These are phyloP conservation scores for Dactylellina parvicollis DNA, from an alignment of 2,329 filamentous ascomycete species.

Conservation along the genomic window DNA sequence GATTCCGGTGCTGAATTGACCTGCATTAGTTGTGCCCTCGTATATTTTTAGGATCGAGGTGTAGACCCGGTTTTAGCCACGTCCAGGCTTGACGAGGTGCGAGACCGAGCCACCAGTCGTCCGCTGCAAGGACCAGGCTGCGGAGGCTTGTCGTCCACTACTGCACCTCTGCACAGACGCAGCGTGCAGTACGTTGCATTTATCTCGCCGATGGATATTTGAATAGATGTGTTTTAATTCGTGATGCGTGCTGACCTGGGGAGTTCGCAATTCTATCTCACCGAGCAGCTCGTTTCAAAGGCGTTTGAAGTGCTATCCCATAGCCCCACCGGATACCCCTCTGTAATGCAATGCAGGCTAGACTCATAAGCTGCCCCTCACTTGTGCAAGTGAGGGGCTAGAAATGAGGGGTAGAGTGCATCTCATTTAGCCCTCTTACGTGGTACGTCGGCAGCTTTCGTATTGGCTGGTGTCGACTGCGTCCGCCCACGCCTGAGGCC, in stretches of 20 bases:
- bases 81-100: neutral
- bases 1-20: constrained; percentile 30
- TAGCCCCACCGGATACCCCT: neutral
- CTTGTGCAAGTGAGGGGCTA: neutral
- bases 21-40: constrained; percentile 5
- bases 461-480: too few species aligned
- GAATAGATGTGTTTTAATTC: too few species aligned
- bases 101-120: neutral
- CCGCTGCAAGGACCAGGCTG: constrained; percentile 8
- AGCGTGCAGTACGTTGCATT: constrained; percentile 6
- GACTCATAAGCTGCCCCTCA: constrained; percentile 46
- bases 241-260: too few species aligned
- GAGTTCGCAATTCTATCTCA: constrained; percentile 23
- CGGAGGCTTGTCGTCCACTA: neutral
- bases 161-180: constrained; percentile 10
- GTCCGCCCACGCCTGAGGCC: too few species aligned
- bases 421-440: neutral
- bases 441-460: neutral
- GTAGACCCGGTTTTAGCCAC: constrained; percentile 16
- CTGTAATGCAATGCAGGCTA: constrained; percentile 34
- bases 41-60: constrained; percentile 18
- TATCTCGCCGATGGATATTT: too few species aligned
- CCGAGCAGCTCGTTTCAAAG: neutral
- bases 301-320: neutral
- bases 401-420: constrained; percentile 6